Evolutionary conservation across 2,329 filamentous ascomycete species (phyloP).

Genomic region (Calonectria ilicicola): DNA sequence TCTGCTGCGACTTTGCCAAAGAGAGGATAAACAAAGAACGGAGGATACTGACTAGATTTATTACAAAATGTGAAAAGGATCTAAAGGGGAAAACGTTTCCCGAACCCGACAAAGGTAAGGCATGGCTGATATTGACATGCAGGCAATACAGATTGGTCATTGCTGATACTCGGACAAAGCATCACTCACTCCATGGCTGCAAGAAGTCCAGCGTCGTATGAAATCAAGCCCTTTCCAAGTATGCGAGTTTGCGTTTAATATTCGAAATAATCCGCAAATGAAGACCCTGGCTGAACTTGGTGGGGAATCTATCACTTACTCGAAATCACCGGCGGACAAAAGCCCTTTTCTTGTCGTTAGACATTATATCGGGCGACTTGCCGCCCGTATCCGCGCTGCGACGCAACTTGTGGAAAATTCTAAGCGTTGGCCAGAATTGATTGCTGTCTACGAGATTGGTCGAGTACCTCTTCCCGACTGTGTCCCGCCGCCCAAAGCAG

Average conservation of each 20-base stretch:
- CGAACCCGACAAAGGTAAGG: conserved; percentile 19
- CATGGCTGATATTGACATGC: neutral
- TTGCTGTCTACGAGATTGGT: conserved; percentile 46
- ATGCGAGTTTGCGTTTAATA: conserved; percentile 29
- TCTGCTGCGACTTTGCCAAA: conserved; percentile 32
- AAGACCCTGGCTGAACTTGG: conserved; percentile 11
- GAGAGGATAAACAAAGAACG: conserved; percentile 39
- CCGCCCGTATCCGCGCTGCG: conserved; percentile 54
- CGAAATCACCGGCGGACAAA: neutral
- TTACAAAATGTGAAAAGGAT: conserved; percentile 25
- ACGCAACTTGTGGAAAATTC: conserved; percentile 52
- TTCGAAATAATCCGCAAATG: conserved; percentile 33
- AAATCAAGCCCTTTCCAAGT: neutral
- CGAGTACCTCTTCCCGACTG: conserved; percentile 26
- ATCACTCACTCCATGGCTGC: conserved; percentile 25
- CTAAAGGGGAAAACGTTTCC: neutral
- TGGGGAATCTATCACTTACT: neutral
- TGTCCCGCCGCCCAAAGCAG: conserved; percentile 38
- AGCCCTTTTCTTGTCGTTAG: conserved; percentile 43
- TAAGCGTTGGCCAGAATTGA: conserved; percentile 43
- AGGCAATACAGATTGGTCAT: neutral
- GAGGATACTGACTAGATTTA: conserved; percentile 27
- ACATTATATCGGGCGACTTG: conserved; percentile 60
- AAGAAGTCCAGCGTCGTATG: conserved; percentile 1
- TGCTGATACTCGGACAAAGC: conserved; percentile 18